Base-by-base conservation (phyloP, 2,329 filamentous ascomycete species). In the Penicillium sp. region DNA sequence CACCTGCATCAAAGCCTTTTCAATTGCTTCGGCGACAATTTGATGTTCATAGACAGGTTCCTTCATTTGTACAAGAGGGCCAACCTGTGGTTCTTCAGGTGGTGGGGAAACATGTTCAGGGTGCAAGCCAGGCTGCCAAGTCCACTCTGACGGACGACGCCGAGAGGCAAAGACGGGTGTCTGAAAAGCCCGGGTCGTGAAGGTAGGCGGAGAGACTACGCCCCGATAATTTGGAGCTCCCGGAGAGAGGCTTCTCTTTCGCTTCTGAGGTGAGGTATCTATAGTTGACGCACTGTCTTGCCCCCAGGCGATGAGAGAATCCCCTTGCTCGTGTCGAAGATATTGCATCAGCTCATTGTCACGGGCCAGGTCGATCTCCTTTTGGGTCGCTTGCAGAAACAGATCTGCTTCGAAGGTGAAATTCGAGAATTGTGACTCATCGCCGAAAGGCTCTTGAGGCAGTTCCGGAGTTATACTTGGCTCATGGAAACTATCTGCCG, bases 1-100 rank as follows among this genome's bases (percentile, higher is more conserved):
- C 8, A 67, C 52, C 8, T 60, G 56, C 48, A 71, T 58, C n/a
- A 74, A 38, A 2, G 59, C 46, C 18, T 56, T 63, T 53, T 70
- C 63, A 21, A 72, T 43, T 5, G 54, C 56, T 32, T 67, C 66
- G 2, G 52, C 49, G 16, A 66, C 43, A 7, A 47, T 16, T 18
- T 39, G 38, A 2, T 32, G 4, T 11, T 54, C 43, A 43, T 54
- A 43, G n/a, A 7, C 3, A 32, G 42, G 9, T 34, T 29, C 4
- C 9, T 3, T n/a, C n/a, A 32, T 36, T 4, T 22, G 18, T 3
- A 9, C 3, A 34, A 54, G 2, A 5, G 47, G 34, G 11, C 47
- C 14, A 24, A 50, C 9, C 27, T 45, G 47, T 34, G 38, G 32
- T 18, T 14, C 31, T n/a, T 18, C 52, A 13, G n/a, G 16, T n/a